Percentiles rank a stretch among this genome's conserved stretches.
Evolutionary conservation across 2,329 filamentous ascomycete species (phyloP).

Genomic region (Cadophora malorum): DNA sequence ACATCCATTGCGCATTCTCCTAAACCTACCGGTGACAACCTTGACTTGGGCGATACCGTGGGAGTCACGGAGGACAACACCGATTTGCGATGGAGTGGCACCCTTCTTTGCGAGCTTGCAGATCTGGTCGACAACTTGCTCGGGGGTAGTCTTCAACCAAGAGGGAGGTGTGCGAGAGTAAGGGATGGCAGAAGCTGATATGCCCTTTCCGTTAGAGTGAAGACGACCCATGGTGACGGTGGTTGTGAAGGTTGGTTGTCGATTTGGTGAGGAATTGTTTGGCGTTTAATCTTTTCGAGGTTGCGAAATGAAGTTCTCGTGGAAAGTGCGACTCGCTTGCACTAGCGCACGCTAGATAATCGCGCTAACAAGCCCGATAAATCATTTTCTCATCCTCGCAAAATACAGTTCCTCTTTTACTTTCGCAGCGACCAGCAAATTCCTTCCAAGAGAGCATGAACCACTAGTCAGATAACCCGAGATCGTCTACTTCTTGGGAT

Average conservation of each 20-base stretch:
- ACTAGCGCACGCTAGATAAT: not conserved
- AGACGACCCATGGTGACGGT: conserved; percentile 84
- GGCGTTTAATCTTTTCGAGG: conserved; percentile 21
- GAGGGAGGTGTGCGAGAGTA: conserved; percentile 93
- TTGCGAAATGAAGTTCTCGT: conserved; percentile 21
- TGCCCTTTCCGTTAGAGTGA: conserved; percentile 99
- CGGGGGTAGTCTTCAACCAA: conserved; percentile 98
- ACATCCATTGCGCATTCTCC: conserved; percentile 23
- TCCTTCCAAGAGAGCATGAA: no score
- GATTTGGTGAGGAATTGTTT: conserved; percentile 34
- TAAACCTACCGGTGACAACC: conserved; percentile 85
- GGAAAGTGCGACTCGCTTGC: conserved; percentile 3
- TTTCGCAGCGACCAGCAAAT: no score
- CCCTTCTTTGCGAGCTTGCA: conserved; percentile 99
- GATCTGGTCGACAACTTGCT: conserved; percentile 99
- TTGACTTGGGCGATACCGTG: conserved; percentile 99
- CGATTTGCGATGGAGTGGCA: conserved; percentile 97
- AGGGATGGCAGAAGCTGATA: conserved; percentile 92
- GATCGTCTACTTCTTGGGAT: no score
- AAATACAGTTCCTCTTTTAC: no score
- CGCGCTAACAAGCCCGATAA: no score
- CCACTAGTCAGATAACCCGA: no score
- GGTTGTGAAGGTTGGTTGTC: conserved; percentile 46
- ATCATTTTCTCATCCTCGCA: no score
- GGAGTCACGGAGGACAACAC: conserved; percentile 97